Base-by-base conservation (phyloP, 2,329 filamentous ascomycete genomes). In the Nothomitra cinnamomea region DNA sequence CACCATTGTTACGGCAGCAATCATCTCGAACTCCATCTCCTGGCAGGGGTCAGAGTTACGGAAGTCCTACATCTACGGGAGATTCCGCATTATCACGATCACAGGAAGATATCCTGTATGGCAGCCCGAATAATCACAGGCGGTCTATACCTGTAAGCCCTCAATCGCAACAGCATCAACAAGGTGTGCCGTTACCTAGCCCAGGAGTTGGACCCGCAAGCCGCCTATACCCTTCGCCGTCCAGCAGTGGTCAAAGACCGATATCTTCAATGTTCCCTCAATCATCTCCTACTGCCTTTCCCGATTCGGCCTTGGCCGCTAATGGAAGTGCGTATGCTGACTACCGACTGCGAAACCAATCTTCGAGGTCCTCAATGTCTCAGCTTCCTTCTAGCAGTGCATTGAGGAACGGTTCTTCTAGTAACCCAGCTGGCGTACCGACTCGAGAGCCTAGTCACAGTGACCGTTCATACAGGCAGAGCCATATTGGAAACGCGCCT, bases 391-490 rank as follows among this genome's bases (percentile, higher is more conserved):
- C 72, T 38, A 75, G 81, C 57, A 78, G 74, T 59, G 80, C 83
- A 60, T 82, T 83, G 15, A 75, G 82, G 59, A 75, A 77, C 47
- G 75, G 75, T 13, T 73, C 75, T 22, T 69, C 71, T 8, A 75
- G 77, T 42, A 77, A 82, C 63, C 73, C 79, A 56, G 71, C 77
- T 12, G 72, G 75, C 17, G 73, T 82, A 48, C 80, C 82, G 2
- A 75, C 78, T 35, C 74, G 85, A 60, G 85, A 89, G 60, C 71
- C 75, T 21, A 87, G 80, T 62, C 78, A 85, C 61, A 76, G 76
- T 62, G 82, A 86, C 57, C 75, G 80, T 59, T 73, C 78, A 28
- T 87, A 89, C 64, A 77, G 78, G 53, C 74, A 78, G 56, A 71
- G 74, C 56, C 73, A 74, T 38, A 66, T 69, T 28, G 74, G 72